Evolutionary conservation across 768 basidiomycete genomes (phyloP).

Genomic region (Lactarius akahatsu): DNA sequence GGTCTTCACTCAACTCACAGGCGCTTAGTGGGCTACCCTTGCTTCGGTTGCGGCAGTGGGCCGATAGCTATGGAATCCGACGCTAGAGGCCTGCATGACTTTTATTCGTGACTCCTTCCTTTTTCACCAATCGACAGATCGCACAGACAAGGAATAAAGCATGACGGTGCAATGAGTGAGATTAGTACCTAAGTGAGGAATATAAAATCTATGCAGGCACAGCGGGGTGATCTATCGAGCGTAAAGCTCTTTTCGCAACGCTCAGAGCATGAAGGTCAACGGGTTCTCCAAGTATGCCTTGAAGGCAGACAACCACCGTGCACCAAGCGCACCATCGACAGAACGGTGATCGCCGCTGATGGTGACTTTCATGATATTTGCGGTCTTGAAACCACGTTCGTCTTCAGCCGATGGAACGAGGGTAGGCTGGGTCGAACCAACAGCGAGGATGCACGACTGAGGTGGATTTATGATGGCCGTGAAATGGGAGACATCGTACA

Average conservation of each 20-base stretch:
- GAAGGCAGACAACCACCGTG: slow-evolving; percentile 90
- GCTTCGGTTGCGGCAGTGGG: background rate
- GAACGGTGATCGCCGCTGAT: slow-evolving; percentile 93
- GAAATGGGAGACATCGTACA: slow-evolving; percentile 94
- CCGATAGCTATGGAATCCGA: background rate
- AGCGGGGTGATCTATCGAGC: slow-evolving; percentile 9
- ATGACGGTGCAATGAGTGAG: slow-evolving; percentile 24
- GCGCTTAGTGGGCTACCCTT: background rate
- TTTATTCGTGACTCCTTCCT: background rate
- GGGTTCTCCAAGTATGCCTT: slow-evolving; percentile 97
- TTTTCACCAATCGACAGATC: background rate
- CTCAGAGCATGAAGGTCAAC: slow-evolving; percentile 91
- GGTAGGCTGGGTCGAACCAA: slow-evolving; percentile 84
- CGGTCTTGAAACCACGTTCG: slow-evolving; percentile 93
- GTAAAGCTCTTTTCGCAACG: slow-evolving; percentile 15
- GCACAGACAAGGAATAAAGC: slow-evolving; percentile 11
- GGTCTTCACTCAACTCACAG: too few species aligned
- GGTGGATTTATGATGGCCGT: slow-evolving; percentile 99
- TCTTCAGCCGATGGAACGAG: slow-evolving; percentile 84
- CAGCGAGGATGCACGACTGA: slow-evolving; percentile 96
- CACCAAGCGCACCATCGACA: slow-evolving; percentile 95
- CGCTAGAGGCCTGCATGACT: background rate
- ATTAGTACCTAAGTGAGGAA: slow-evolving; percentile 28
- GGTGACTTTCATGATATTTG: slow-evolving; percentile 92
- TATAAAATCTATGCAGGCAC: slow-evolving; percentile 25